Conservation (phyloP, 2,329 filamentous ascomycete genomes). For the Fusarium humuli region DNA sequence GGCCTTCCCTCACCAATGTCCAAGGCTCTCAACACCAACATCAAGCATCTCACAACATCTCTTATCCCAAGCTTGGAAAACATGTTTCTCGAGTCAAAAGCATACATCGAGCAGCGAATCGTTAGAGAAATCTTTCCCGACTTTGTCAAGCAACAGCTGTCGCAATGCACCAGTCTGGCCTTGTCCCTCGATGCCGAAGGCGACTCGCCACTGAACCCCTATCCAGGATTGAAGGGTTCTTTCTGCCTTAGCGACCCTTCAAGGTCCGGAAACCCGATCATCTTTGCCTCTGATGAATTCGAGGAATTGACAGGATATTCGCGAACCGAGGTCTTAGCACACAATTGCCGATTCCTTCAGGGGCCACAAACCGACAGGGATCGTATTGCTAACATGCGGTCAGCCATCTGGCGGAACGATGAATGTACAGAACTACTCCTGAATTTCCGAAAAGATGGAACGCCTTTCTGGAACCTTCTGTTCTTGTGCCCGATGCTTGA, state of each 20-base stretch:
- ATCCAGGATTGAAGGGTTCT: slow-evolving; percentile 67
- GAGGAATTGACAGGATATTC: slow-evolving; percentile 63
- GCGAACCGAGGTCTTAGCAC: slow-evolving; percentile 59
- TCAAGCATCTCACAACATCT: slow-evolving; percentile 58
- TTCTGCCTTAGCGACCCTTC: slow-evolving; percentile 68
- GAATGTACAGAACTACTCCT: slow-evolving; percentile 63
- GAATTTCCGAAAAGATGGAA: slow-evolving; percentile 63
- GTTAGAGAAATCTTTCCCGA: slow-evolving; percentile 61
- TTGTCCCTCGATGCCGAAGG: slow-evolving; percentile 54
- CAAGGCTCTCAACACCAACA: slow-evolving; percentile 57
- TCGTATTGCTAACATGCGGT: slow-evolving; percentile 56
- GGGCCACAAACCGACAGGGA: slow-evolving; percentile 58
- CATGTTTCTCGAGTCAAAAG: slow-evolving; percentile 57
- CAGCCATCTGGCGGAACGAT: slow-evolving; percentile 55
- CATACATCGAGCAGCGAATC: slow-evolving; percentile 59
- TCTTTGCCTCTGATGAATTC: slow-evolving; percentile 64
- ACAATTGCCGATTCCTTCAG: slow-evolving; percentile 64
- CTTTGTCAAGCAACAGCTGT: slow-evolving; percentile 65
- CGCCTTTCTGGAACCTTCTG: slow-evolving; percentile 68
- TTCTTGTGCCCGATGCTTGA: slow-evolving; percentile 65
- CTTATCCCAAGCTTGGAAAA: slow-evolving; percentile 60
- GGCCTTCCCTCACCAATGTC: slow-evolving; percentile 56
- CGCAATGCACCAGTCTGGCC: slow-evolving; percentile 58
- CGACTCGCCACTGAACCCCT: slow-evolving; percentile 50
- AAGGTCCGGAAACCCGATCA: slow-evolving; percentile 62